These are phyloP conservation scores for Calonectria pteridis DNA, from an alignment of 2,329 filamentous ascomycete genomes.

Conservation along the genomic window DNA sequence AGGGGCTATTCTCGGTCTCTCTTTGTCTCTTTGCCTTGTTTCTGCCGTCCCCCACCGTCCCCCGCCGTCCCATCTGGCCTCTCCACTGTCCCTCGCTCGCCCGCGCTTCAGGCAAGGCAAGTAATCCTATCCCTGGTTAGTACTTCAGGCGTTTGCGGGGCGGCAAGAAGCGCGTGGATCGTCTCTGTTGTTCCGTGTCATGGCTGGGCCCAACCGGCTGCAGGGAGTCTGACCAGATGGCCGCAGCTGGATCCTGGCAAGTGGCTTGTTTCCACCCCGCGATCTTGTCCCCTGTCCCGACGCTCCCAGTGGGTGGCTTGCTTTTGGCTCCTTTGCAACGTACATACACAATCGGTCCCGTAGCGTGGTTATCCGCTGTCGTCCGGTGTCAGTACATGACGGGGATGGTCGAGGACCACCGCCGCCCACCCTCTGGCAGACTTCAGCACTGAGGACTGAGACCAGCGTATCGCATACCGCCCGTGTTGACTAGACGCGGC, in stretches of 20 bases:
- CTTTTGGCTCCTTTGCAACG: constrained; percentile 27
- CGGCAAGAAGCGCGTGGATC: background rate
- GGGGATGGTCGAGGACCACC: background rate
- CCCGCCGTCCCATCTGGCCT: background rate
- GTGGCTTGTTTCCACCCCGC: constrained; percentile 41
- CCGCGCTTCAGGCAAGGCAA: background rate
- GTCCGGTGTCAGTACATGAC: background rate
- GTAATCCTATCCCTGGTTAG: background rate
- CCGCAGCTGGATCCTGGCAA: constrained; percentile 21
- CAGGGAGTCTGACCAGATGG: constrained; percentile 32
- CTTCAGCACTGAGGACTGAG: background rate
- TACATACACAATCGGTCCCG: constrained; percentile 19
- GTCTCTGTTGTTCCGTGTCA: constrained; percentile 3
- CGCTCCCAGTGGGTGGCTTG: constrained; percentile 28
- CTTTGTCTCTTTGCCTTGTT: background rate
- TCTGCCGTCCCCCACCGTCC: background rate
- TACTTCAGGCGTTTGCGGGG: background rate
- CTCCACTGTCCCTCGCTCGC: background rate
- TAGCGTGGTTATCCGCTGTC: constrained; percentile 27
- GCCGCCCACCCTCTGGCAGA: background rate
- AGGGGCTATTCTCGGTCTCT: background rate
- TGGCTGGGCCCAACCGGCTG: constrained; percentile 21
- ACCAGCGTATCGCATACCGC: constrained; percentile 17
- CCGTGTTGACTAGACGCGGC: constrained; percentile 13
- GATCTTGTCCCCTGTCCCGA: constrained; percentile 32